Evolutionary conservation across 495 filamentous ascomycete genomes (phyloP).

Genomic region (Hapsidospora chrysogenum): DNA sequence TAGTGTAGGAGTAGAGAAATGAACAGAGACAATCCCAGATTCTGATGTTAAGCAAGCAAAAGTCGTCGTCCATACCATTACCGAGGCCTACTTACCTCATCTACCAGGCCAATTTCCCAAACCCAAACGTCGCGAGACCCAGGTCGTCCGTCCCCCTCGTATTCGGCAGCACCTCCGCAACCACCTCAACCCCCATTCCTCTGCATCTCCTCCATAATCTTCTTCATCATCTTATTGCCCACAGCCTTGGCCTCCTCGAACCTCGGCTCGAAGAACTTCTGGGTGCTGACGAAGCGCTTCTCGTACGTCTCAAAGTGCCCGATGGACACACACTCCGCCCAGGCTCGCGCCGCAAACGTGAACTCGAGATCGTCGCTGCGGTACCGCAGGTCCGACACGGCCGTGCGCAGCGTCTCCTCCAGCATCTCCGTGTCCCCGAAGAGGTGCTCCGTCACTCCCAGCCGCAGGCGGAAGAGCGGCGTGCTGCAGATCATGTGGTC

Average conservation of each 20-base stretch:
- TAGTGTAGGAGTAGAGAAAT: no score
- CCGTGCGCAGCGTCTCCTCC: constrained; percentile 71
- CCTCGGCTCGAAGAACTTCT: constrained; percentile 75
- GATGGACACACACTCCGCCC: constrained; percentile 82
- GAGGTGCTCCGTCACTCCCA: constrained; percentile 92
- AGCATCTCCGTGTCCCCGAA: constrained; percentile 75
- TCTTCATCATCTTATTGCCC: constrained; percentile 94
- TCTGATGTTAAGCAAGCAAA: no score
- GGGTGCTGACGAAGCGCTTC: constrained; percentile 75
- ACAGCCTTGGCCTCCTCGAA: constrained; percentile 72
- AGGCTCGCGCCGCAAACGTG: constrained; percentile 86
- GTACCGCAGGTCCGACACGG: constrained; percentile 76
- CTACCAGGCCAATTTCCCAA: no score
- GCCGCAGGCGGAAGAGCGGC: constrained; percentile 93
- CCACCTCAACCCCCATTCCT: background rate
- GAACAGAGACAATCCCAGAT: no score
- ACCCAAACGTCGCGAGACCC: no score
- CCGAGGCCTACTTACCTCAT: no score
- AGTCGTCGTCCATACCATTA: no score
- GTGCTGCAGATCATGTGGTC: constrained; percentile 99
- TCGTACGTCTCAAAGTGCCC: constrained; percentile 83
- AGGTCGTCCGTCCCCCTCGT: no score
- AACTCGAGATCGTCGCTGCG: constrained; percentile 88
- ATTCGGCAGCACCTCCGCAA: no score
- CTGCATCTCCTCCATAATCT: constrained; percentile 33